Evolutionary conservation across 129 eudicot species (phyloP).

Genomic region (Flaveria robusta): DNA sequence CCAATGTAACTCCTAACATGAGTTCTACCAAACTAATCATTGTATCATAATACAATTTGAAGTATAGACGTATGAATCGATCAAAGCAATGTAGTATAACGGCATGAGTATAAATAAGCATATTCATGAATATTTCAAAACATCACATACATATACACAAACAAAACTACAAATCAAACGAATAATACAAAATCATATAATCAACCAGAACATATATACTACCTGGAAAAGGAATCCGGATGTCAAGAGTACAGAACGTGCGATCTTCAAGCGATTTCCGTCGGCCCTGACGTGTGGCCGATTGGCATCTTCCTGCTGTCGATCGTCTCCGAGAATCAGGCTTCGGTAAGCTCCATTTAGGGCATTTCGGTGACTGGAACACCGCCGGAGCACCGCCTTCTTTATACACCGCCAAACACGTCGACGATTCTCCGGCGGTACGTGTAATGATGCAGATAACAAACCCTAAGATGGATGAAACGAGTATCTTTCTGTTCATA

Average conservation of each 20-base stretch:
- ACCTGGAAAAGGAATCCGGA: slow-evolving; percentile 95
- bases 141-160: not conserved
- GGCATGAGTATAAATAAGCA: not conserved
- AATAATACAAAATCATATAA: not conserved
- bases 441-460: slow-evolving; percentile 25
- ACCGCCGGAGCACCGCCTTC: slow-evolving; percentile 99
- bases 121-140: not conserved
- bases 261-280: slow-evolving; percentile 85
- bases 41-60: too few species aligned
- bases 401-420: slow-evolving; percentile 71
- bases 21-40: not conserved
- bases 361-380: slow-evolving; percentile 88
- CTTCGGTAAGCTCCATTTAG: slow-evolving; percentile 75
- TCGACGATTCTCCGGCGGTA: slow-evolving; percentile 63
- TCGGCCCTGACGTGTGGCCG: slow-evolving; percentile 79
- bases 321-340: slow-evolving; percentile 29
- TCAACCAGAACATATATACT: slow-evolving; percentile 3
- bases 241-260: slow-evolving; percentile 62
- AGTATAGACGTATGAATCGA: not conserved
- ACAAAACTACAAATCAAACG: not conserved
- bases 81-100: not conserved
- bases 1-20: not conserved
- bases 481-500: slow-evolving; percentile 23
- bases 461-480: slow-evolving; percentile 39
- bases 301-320: slow-evolving; percentile 56